Conservation (phyloP, 2,329 filamentous ascomycete genomes). For the Xylariaceae sp. region DNA sequence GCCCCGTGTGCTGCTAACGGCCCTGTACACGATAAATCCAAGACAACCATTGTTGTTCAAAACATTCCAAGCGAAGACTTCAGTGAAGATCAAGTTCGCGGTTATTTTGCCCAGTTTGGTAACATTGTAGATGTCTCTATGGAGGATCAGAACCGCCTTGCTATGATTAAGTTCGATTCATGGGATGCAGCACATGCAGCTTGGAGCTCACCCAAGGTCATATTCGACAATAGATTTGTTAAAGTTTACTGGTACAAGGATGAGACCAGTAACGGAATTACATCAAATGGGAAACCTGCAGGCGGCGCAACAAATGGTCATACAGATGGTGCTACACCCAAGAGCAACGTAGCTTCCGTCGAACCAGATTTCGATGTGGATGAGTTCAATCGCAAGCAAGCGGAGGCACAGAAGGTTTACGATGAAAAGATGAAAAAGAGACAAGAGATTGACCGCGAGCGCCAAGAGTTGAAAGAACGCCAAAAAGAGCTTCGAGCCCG, state of each 20-base stretch:
- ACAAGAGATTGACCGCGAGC: conserved; percentile 66
- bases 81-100: conserved; percentile 66
- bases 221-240: conserved; percentile 86
- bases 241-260: conserved; percentile 80
- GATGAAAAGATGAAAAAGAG: conserved; percentile 69
- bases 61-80: conserved; percentile 77
- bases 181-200: conserved; percentile 72
- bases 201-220: conserved; percentile 77
- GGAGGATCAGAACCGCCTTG: conserved; percentile 69
- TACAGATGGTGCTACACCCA: conserved; percentile 30
- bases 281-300: conserved; percentile 35
- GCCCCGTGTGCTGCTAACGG: conserved; percentile 70
- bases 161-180: conserved; percentile 71
- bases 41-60: conserved; percentile 75
- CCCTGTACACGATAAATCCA: conserved; percentile 65
- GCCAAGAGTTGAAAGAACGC: conserved; percentile 68
- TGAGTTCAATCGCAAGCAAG: conserved; percentile 71
- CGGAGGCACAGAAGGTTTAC: conserved; percentile 72
- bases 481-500: conserved; percentile 65
- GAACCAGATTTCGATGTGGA: conserved; percentile 70
- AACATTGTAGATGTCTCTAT: conserved; percentile 67
- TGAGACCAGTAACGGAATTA: conserved; percentile 43
- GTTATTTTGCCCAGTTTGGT: conserved; percentile 77
- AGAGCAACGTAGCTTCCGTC: conserved; percentile 21
- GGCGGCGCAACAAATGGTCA: conserved; percentile 41